Evolutionary conservation across 73 alveolate species (phyloP), one percentile per base, ranked within the genome.

Genomic region (Tetrahymena malaccensis): DNA sequence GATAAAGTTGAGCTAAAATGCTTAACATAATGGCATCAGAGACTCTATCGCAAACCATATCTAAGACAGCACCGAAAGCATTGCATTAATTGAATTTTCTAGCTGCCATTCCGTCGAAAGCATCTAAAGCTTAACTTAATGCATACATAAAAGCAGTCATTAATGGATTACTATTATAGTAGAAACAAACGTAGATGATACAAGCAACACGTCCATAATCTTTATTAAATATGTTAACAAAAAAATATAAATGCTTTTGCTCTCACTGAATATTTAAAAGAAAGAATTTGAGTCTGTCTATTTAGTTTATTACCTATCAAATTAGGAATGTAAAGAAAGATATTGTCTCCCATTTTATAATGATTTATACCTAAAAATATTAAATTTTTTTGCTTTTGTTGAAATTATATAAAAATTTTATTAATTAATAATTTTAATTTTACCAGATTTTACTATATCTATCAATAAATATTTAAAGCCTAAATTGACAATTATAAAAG

Each of bases 41-140:
- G 44, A 95, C 93, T 95, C 97, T 85, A 85, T 95, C 97, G 34
- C 95, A 25, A 43, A 94, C 97, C 97, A 95, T 95, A 95, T 95
- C 97, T 95, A 95, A 55, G 35, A 95, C 97, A 85, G 94, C 85
- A 55, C 97, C 97, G 35, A 95, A 95, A 27, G 84, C 94, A 50
- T 85, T 89, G 11, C 95, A 85, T 95, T 95, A 33, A 10, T 95
- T 95, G 40, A 95, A 95, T 95, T 55, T 95, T 85, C 97, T 85
- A 6, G 97, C 97, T 31, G 97, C 97, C 97, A 85, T 85, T 50
- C 97, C 97, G 93, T 95, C 97, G 44, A 95, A 95, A 9, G 94
- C 85, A 89, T 95, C 97, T 33, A 94, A 94, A 25, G 94, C 50
- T 50, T 95, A 43, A 55, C 97, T 95, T 93, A 95, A 58, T 0